Percentiles rank a stretch among this genome's conserved stretches.
phyloP scores from a whole-genome alignment of 148 eudicot species.

The Rhododendron simsii region DNA sequence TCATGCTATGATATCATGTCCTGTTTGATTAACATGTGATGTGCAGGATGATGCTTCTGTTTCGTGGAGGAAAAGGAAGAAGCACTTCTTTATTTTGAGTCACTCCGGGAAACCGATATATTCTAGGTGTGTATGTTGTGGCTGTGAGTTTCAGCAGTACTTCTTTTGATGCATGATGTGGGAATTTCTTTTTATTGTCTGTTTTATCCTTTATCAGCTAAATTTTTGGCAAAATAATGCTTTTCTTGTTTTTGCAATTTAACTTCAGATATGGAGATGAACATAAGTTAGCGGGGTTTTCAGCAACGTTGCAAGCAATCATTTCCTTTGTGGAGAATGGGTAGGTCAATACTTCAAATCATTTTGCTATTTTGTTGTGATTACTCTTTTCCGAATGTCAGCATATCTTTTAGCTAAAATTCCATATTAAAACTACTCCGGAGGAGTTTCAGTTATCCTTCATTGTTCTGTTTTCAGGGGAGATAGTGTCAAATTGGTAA shows the following conservation, averaged over 20 bases:
- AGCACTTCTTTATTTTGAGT: constrained; percentile 82
- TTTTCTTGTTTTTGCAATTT: constrained; percentile 8
- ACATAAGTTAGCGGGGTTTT: constrained; percentile 92
- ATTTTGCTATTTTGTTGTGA: neutral
- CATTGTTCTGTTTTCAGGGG: constrained; percentile 50
- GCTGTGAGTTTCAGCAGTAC: neutral
- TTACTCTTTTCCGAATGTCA: neutral
- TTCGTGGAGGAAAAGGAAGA: constrained; percentile 95
- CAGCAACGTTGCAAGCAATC: constrained; percentile 96
- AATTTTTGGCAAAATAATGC: neutral
- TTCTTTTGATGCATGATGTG: neutral
- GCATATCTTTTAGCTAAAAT: neutral
- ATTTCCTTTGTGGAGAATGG: constrained; percentile 96
- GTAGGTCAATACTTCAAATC: constrained; percentile 29
- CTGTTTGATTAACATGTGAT: constrained; percentile 19
- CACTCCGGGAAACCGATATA: constrained; percentile 95
- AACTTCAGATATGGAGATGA: constrained; percentile 82
- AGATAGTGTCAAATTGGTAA: constrained; percentile 75
- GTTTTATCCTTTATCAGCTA: neutral
- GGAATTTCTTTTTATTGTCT: neutral
- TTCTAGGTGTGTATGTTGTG: constrained; percentile 58
- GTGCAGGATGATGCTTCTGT: constrained; percentile 87
- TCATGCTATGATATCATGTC: constrained; percentile 5
- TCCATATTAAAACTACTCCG: neutral
- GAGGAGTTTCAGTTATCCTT: constrained; percentile 5